A percentile compares a stretch with the other conserved stretches of the same genome.
phyloP scores from a whole-genome alignment of 1,284 basidiomycete species.

The Tilletia caries region DNA sequence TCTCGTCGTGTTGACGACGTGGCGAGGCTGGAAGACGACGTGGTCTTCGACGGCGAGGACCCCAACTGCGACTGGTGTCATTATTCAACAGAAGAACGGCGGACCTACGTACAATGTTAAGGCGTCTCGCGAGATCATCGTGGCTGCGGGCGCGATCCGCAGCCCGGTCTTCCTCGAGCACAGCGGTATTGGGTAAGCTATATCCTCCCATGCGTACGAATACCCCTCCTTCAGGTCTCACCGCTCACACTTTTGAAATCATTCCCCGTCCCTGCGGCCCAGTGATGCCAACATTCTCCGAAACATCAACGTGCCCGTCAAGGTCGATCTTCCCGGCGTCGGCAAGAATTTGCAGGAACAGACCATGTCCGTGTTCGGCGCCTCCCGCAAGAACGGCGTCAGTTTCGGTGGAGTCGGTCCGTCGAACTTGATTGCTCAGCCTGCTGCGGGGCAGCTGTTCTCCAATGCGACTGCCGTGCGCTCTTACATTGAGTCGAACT shows the following conservation, averaged over 20 bases:
- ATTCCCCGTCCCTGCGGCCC: too few species aligned
- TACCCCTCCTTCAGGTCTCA: too few species aligned
- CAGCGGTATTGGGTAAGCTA: constrained; percentile 53
- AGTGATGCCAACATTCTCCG: constrained; percentile 50
- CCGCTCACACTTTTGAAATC: too few species aligned
- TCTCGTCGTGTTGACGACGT: constrained; percentile 62
- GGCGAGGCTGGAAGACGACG: constrained; percentile 50
- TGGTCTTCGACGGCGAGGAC: constrained; percentile 21
- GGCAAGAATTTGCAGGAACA: constrained; percentile 57
- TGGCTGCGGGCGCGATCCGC: constrained; percentile 56
- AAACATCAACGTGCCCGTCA: constrained; percentile 45
- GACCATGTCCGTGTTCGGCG: constrained; percentile 50
- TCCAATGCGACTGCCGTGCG: constrained; percentile 28
- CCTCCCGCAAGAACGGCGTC: constrained; percentile 21
- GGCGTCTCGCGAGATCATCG: constrained; percentile 55
- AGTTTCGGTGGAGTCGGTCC: constrained; percentile 28
- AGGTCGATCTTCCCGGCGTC: constrained; percentile 51
- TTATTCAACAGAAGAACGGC: constrained; percentile 29
- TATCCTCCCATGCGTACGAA: too few species aligned
- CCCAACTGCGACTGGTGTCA: constrained; percentile 29
- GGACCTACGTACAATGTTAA: constrained; percentile 41
- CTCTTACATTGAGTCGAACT: constrained; percentile 32
- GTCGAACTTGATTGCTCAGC: constrained; percentile 41
- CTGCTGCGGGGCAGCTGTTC: constrained; percentile 29
- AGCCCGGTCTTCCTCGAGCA: constrained; percentile 57